Evolutionary conservation across 345 rosid species (phyloP).

Genomic region (Atalantia buxifolia): DNA sequence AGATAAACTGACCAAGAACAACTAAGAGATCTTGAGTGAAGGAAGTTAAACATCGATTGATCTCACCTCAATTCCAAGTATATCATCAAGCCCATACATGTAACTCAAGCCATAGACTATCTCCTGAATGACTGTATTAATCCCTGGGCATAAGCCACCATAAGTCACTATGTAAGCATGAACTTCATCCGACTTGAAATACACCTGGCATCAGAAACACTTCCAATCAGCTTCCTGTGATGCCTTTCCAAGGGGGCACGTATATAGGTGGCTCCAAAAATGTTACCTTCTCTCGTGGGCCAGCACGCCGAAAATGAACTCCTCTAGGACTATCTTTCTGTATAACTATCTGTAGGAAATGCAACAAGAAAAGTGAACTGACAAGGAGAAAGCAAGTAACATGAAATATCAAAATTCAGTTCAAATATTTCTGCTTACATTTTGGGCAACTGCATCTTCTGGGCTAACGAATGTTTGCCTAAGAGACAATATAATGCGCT

Average conservation of each 20-base stretch:
- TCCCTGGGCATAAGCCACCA: conserved; percentile 95
- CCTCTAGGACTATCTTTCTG: conserved; percentile 77
- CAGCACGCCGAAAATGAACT: conserved; percentile 85
- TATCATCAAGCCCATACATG: conserved; percentile 75
- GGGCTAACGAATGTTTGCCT: conserved; percentile 78
- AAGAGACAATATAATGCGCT: conserved; percentile 3
- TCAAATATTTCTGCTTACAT: conserved; percentile 33
- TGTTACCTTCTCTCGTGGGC: conserved; percentile 73
- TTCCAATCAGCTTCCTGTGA: background rate
- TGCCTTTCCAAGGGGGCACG: no score
- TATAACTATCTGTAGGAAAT: conserved; percentile 61
- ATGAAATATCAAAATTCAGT: background rate
- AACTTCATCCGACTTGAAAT: conserved; percentile 78
- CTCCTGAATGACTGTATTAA: conserved; percentile 87
- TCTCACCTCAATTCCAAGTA: conserved; percentile 74
- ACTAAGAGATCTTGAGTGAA: background rate
- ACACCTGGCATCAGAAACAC: conserved; percentile 46
- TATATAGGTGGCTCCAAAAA: background rate
- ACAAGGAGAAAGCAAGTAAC: background rate
- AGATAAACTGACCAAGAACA: background rate
- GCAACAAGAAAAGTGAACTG: background rate
- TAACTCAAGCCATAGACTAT: conserved; percentile 80
- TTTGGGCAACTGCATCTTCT: conserved; percentile 69
- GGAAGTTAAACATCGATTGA: background rate
- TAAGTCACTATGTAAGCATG: conserved; percentile 92